Percentiles rank a stretch among this genome's conserved stretches.
These are phyloP conservation scores for Penicillium sp. DNA, from an alignment of 2,329 filamentous ascomycete species.

Conservation along the genomic window DNA sequence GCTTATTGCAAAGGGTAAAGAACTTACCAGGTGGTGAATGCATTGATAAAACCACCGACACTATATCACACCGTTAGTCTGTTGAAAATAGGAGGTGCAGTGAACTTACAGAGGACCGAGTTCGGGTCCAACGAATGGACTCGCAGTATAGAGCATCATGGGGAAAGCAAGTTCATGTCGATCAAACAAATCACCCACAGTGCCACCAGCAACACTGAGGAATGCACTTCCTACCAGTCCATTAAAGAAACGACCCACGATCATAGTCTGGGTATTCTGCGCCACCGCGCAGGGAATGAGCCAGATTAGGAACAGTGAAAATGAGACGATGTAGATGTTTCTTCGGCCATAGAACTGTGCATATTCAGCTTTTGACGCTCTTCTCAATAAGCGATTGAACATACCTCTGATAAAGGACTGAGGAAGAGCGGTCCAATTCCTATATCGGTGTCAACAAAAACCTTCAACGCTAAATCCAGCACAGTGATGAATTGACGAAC, in stretches of 20 bases:
- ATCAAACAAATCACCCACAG: conserved; percentile 73
- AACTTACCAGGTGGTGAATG: conserved; percentile 58
- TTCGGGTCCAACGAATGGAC: conserved; percentile 55
- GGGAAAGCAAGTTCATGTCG: conserved; percentile 65
- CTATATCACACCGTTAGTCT: conserved; percentile 36
- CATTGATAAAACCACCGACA: conserved; percentile 74
- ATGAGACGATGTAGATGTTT: conserved; percentile 72
- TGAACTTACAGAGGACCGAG: conserved; percentile 48
- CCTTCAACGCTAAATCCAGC: not conserved
- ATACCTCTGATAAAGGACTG: conserved; percentile 57
- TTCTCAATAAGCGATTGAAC: not conserved
- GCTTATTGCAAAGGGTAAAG: not conserved
- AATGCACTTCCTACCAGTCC: conserved; percentile 49
- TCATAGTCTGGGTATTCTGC: conserved; percentile 73
- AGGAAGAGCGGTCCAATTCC: conserved; percentile 59
- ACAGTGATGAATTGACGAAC: conserved; percentile 33
- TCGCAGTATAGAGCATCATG: conserved; percentile 74
- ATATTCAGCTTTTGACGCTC: not conserved
- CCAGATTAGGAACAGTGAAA: conserved; percentile 70
- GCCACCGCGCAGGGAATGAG: conserved; percentile 75
- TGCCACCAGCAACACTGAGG: conserved; percentile 70
- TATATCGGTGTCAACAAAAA: conserved; percentile 14
- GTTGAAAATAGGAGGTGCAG: not conserved
- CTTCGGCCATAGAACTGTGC: conserved; percentile 70
- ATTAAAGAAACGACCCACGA: conserved; percentile 69